Evolutionary conservation across 805 yeast genomes (phyloP), one percentile per base, ranked within the genome.

Genomic region (Yamadazyma takamatsuzukensis): DNA sequence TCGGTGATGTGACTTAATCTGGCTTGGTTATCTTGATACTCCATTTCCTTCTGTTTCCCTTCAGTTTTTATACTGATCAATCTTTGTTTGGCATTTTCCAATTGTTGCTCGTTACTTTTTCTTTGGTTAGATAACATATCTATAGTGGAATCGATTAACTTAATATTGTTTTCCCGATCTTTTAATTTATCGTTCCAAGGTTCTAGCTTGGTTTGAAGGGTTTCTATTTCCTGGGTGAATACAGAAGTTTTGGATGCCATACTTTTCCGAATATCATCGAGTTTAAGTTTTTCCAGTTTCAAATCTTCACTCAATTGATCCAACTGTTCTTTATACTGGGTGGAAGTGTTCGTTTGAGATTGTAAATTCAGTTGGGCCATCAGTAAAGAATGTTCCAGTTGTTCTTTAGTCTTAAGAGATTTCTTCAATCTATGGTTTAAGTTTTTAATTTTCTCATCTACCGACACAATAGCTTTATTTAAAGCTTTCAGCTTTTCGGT

Each of bases 171-270:
- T 34, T 77, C 77, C 36, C 80, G 78, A 11, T 72, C 70, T 38
- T 74, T 78, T 18, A 88, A 60, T 41, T 77, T 72, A 17, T 73
- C 80, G 38, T 76, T 77, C 89, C 94, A 87, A 0, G 97, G 98
- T 44, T 84, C 89, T 5, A 87, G 59, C 39, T 80, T 68, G 6
- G 66, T 69, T 51, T 85, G 89, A 24, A 78, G 59, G 10, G 49
- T 46, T 43, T 76, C 83, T 32, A 89, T 82, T 47, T 83, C 72
- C 6, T 68, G 71, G 1, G 89, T 75, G 34, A 82, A 70, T 2
- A 62, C 78, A 8, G 77, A 70, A 0, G 97, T 90, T 51, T 86
- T 85, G 29, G 76, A 80, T 6, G 86, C 77, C 28, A 93, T 68
- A 18, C 75, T 76, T 6, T 67, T 44, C 47, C 88, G 76, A 9